These are phyloP conservation scores for Lactarius sanguifluus DNA, from an alignment of 768 basidiomycete species.

Conservation along the genomic window DNA sequence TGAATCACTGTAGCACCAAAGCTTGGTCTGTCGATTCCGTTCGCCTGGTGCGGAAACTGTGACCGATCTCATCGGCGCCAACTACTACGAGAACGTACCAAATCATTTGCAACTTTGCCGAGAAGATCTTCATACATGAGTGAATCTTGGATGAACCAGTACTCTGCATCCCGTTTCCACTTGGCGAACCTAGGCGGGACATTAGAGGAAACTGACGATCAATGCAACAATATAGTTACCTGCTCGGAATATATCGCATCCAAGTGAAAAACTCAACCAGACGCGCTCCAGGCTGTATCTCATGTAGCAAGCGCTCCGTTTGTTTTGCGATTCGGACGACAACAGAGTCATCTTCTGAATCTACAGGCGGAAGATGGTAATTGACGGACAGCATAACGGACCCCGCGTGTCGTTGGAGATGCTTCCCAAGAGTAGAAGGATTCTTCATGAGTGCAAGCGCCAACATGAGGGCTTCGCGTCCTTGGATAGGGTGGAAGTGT, in stretches of 20 bases:
- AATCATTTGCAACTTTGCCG: neutral
- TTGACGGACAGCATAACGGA: slow-evolving; percentile 32
- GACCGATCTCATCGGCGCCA: too few species aligned
- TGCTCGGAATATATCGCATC: slow-evolving; percentile 7
- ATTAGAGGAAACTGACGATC: neutral
- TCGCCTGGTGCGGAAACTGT: too few species aligned
- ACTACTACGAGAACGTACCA: too few species aligned
- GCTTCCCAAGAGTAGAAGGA: slow-evolving; percentile 32
- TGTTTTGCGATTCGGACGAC: neutral
- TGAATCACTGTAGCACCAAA: slow-evolving; percentile 9
- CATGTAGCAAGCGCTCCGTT: neutral
- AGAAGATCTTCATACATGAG: slow-evolving; percentile 18
- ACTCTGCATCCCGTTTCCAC: slow-evolving; percentile 23
- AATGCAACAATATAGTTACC: neutral
- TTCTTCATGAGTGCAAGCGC: slow-evolving; percentile 32
- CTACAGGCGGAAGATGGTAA: slow-evolving; percentile 8
- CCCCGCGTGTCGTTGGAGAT: slow-evolving; percentile 29
- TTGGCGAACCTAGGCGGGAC: neutral
- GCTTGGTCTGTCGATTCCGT: slow-evolving; percentile 6
- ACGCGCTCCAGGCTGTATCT: neutral
- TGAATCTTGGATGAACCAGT: slow-evolving; percentile 13
- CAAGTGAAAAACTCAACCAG: neutral
- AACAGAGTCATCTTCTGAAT: slow-evolving; percentile 18
- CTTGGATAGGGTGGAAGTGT: slow-evolving; percentile 34
- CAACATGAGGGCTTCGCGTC: slow-evolving; percentile 33